phyloP scores from a whole-genome alignment of 441 rosid species.

The Geranium incanum region DNA sequence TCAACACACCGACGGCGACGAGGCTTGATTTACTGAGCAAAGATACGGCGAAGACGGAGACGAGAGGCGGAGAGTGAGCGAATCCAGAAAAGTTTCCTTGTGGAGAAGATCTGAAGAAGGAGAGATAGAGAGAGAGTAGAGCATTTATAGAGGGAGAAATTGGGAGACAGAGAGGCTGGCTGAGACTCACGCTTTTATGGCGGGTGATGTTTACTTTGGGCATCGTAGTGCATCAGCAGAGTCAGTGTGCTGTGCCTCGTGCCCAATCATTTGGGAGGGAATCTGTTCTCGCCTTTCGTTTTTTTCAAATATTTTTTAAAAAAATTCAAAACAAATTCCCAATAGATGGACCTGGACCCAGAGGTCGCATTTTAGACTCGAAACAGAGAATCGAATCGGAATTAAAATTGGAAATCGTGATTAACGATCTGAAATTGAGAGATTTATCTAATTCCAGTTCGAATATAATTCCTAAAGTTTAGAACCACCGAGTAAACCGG shows the following conservation, averaged over 20 bases:
- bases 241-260: background rate
- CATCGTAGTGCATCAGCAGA: background rate
- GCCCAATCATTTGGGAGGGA: conserved; percentile 5
- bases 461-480: too few relatives aligned
- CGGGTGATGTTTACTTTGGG: background rate
- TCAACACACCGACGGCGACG: background rate
- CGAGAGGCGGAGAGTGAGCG: background rate
- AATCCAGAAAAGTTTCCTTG: background rate
- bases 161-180: background rate
- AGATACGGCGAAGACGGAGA: background rate
- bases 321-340: too few relatives aligned
- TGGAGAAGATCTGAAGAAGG: background rate
- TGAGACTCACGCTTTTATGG: background rate
- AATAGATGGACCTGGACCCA: too few relatives aligned
- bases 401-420: too few relatives aligned
- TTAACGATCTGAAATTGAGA: too few relatives aligned
- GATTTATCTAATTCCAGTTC: too few relatives aligned
- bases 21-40: background rate
- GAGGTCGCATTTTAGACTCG: too few relatives aligned
- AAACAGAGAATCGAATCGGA: too few relatives aligned
- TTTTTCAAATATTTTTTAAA: too few relatives aligned
- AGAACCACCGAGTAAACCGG: too few relatives aligned
- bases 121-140: background rate
- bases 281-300: background rate
- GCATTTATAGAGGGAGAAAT: background rate